Conservation (phyloP, 495 filamentous ascomycete species). For the Patellaria atrata region DNA sequence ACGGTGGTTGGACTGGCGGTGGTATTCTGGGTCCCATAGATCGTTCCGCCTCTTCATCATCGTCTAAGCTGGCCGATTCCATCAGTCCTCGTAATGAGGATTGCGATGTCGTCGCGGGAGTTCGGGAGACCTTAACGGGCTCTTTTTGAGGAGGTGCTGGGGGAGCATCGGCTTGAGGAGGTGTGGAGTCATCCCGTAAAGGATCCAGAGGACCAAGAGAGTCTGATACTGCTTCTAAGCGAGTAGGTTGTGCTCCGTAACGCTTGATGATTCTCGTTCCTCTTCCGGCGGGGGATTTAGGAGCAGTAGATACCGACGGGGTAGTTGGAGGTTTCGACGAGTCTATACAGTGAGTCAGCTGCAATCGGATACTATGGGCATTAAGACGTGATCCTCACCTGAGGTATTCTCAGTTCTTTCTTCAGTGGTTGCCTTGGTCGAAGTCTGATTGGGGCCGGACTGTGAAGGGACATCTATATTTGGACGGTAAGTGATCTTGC, state of each 20-base stretch:
- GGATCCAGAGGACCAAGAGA: constrained; percentile 87
- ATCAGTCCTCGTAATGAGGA: constrained; percentile 37
- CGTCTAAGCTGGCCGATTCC: constrained; percentile 48
- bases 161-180: constrained; percentile 45
- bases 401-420: constrained; percentile 4
- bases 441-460: constrained; percentile 20
- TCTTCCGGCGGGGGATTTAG: constrained; percentile 29
- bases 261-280: constrained; percentile 50
- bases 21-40: constrained; percentile 45
- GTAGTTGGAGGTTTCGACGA: constrained; percentile 12
- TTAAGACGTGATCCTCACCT: constrained; percentile 4
- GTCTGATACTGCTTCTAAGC: constrained; percentile 78
- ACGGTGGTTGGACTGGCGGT: constrained; percentile 53
- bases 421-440: constrained; percentile 19
- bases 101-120: constrained; percentile 35
- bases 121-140: constrained; percentile 34
- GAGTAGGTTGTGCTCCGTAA: constrained; percentile 65
- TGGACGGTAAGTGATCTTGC: not conserved
- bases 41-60: constrained; percentile 41
- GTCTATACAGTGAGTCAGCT: constrained; percentile 6
- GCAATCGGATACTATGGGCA: not conserved
- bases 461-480: constrained; percentile 26
- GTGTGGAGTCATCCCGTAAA: constrained; percentile 43
- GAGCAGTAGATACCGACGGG: constrained; percentile 13
- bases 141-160: constrained; percentile 86